Percentiles rank a stretch among this genome's conserved stretches.
These are phyloP conservation scores for Talaromyces islandicus DNA, from an alignment of 2,329 filamentous ascomycete genomes.

Conservation along the genomic window DNA sequence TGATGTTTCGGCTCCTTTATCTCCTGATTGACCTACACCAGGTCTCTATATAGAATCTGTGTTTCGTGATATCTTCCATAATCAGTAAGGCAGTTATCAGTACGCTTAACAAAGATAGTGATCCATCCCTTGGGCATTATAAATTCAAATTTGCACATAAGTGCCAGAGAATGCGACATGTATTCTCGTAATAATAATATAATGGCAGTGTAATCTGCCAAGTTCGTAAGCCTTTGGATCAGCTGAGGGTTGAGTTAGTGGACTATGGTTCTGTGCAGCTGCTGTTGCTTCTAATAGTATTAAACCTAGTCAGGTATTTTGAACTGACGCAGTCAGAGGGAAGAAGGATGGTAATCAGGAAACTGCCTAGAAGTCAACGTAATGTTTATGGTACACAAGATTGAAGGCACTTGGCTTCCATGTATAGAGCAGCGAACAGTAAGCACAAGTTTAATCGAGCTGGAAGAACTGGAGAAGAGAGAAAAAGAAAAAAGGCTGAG, in stretches of 20 bases:
- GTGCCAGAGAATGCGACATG: constrained; percentile 12
- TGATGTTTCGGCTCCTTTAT: constrained; percentile 11
- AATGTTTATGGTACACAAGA: background rate
- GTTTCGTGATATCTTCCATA: constrained; percentile 14
- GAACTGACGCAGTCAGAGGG: no score
- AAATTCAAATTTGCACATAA: background rate
- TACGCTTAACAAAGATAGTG: background rate
- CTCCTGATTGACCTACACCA: background rate
- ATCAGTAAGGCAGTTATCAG: constrained; percentile 4
- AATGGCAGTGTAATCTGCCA: background rate
- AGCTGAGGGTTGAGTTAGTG: background rate
- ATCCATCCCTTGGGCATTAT: background rate
- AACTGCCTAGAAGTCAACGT: background rate
- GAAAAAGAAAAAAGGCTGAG: no score
- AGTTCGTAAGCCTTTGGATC: background rate
- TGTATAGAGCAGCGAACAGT: background rate
- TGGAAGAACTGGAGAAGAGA: background rate
- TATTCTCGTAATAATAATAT: constrained; percentile 2
- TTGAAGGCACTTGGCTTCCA: background rate
- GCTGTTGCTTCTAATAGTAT: constrained; percentile 6
- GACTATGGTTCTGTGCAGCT: constrained; percentile 7
- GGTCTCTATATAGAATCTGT: background rate
- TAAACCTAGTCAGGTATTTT: no score
- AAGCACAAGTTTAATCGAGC: background rate
- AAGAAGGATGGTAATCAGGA: background rate